Conservation (phyloP, 2,329 filamentous ascomycete species). For the Penicillium frequentans region DNA sequence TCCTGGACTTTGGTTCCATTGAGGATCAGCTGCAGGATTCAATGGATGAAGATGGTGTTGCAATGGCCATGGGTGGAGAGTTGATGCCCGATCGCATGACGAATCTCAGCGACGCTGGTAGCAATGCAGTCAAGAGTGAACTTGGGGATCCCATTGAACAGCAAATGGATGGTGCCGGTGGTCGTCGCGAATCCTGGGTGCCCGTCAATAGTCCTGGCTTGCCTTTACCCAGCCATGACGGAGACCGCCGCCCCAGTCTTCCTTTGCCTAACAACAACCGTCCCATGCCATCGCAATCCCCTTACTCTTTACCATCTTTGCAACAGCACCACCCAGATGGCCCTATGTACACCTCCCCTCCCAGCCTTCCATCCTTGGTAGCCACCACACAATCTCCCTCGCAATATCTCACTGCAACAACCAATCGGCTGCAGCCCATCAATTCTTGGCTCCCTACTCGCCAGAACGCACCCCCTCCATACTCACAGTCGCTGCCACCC, state of each 20-base stretch:
- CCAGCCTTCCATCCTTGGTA: conserved; percentile 33
- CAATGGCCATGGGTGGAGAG: conserved; percentile 19
- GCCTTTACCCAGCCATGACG: conserved; percentile 31
- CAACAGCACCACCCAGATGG: conserved; percentile 36
- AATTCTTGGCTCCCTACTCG: conserved; percentile 39
- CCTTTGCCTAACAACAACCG: conserved; percentile 35
- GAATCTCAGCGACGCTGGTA: conserved; percentile 40
- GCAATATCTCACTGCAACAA: conserved; percentile 26
- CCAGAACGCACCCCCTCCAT: conserved; percentile 31
- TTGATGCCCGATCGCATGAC: conserved; percentile 31
- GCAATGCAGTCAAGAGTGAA: conserved; percentile 43
- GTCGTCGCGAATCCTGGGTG: conserved; percentile 44
- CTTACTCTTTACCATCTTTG: conserved; percentile 36
- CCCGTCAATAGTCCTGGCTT: conserved; percentile 40
- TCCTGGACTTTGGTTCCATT: conserved; percentile 40
- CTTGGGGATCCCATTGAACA: conserved; percentile 33
- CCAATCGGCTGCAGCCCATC: conserved; percentile 40
- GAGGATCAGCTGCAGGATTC: conserved; percentile 40
- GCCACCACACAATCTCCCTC: conserved; percentile 29
- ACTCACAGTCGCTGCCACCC: conserved; percentile 40
- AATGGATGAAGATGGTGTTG: conserved; percentile 34
- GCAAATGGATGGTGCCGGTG: conserved; percentile 30
- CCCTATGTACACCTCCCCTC: conserved; percentile 31
- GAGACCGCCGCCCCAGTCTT: conserved; percentile 39
- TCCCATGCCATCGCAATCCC: conserved; percentile 34